Evolutionary conservation across 108 stramenopile genomes (phyloP).

Genomic region (Skeletonema marinoi): DNA sequence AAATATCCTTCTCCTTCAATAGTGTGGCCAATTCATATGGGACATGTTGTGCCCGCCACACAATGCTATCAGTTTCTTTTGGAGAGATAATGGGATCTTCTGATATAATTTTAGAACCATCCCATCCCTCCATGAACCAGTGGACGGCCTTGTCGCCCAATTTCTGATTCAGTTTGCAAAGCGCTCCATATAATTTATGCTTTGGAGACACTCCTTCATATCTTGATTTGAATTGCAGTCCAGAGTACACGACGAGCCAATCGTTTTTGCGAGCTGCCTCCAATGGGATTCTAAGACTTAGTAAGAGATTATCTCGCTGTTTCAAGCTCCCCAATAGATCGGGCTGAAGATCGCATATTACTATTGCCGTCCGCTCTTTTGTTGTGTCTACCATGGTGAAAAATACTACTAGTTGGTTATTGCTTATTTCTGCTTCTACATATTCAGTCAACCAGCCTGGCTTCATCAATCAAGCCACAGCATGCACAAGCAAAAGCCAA

Average conservation of each 20-base stretch:
- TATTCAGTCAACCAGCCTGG: no score
- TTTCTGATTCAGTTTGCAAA: conserved; percentile 29
- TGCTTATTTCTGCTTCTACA: no score
- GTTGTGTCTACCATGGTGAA: background rate
- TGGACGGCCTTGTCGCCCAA: conserved; percentile 30
- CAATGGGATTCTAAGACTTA: conserved; percentile 25
- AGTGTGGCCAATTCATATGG: conserved; percentile 10
- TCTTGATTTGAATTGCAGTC: conserved; percentile 13
- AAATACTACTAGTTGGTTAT: no score
- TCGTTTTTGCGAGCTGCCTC: conserved; percentile 30
- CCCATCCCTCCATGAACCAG: conserved; percentile 44
- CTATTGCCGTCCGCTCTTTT: background rate
- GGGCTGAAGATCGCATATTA: conserved; percentile 38
- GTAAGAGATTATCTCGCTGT: background rate
- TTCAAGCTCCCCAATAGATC: conserved; percentile 28
- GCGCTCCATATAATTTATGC: conserved; percentile 43
- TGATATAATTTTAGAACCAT: conserved; percentile 10
- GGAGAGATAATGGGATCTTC: background rate
- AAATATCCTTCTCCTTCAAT: conserved; percentile 4
- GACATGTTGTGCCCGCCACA: conserved; percentile 26
- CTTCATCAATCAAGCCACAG: no score
- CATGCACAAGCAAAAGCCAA: no score
- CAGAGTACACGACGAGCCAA: conserved; percentile 22
- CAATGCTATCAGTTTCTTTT: background rate
- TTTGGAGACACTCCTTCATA: conserved; percentile 30